phyloP scores from a whole-genome alignment of 495 filamentous ascomycete species.

The Neurospora sublineolata region DNA sequence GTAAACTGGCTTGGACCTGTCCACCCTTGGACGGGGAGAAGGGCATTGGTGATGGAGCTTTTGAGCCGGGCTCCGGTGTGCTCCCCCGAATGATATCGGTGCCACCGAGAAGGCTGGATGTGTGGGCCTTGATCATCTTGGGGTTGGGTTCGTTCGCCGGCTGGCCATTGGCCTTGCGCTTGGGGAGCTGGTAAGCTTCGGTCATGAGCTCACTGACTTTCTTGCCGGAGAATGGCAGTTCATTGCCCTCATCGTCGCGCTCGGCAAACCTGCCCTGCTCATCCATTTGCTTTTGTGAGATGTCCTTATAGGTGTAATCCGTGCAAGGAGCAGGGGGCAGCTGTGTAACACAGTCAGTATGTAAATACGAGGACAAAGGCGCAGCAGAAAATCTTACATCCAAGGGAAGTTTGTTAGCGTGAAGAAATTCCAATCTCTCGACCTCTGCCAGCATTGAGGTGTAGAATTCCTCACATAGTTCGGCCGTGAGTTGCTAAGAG shows the following conservation, averaged over 20 bases:
- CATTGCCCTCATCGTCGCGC: slow-evolving; percentile 14
- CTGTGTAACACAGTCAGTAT: slow-evolving; percentile 13
- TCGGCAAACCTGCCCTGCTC: slow-evolving; percentile 18
- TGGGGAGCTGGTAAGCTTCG: slow-evolving; percentile 13
- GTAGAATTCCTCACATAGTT: slow-evolving; percentile 24
- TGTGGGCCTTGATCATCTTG: slow-evolving; percentile 30
- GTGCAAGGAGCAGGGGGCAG: slow-evolving; percentile 18
- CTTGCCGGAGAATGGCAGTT: slow-evolving; percentile 25
- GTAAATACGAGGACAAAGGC: neutral
- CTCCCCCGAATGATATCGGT: slow-evolving; percentile 26
- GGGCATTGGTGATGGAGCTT: slow-evolving; percentile 25
- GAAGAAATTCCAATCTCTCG: slow-evolving; percentile 25
- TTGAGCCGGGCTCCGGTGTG: slow-evolving; percentile 24
- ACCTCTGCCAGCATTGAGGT: slow-evolving; percentile 23
- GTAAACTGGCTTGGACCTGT: slow-evolving; percentile 8
- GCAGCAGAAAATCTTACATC: slow-evolving; percentile 25
- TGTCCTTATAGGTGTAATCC: slow-evolving; percentile 21
- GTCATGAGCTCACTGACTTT: slow-evolving; percentile 15
- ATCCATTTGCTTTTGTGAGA: slow-evolving; percentile 21
- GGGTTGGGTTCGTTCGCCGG: slow-evolving; percentile 26
- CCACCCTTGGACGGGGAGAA: slow-evolving; percentile 10
- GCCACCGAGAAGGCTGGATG: slow-evolving; percentile 32
- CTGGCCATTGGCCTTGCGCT: slow-evolving; percentile 31
- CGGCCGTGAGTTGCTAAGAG: slow-evolving; percentile 5
- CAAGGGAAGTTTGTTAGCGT: slow-evolving; percentile 22